Conservation (phyloP, 2,329 filamentous ascomycete genomes). For the Colletotrichum viniferum region DNA sequence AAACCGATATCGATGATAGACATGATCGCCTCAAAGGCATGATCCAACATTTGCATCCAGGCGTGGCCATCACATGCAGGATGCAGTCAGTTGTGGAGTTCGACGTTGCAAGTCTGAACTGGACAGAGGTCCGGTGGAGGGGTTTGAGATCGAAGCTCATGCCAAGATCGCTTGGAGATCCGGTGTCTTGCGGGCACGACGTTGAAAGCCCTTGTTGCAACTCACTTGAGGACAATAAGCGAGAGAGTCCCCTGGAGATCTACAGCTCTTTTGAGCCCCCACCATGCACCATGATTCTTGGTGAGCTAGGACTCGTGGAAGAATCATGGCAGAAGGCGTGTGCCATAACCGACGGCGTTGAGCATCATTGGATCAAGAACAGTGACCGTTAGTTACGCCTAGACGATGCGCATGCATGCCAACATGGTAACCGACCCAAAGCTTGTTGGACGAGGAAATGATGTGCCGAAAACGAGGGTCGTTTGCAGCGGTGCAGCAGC, state of each 20-base stretch:
- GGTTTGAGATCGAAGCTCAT: background rate
- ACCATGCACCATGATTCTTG: background rate
- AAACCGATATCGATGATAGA: background rate
- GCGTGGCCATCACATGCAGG: background rate
- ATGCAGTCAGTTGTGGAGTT: background rate
- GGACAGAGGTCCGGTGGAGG: background rate
- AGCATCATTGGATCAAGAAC: background rate
- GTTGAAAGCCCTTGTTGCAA: background rate
- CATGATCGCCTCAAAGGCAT: background rate
- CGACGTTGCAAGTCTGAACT: background rate
- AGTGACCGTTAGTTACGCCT: background rate
- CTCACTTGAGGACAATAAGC: background rate
- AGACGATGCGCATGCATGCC: background rate
- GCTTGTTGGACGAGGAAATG: background rate
- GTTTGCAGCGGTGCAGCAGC: background rate
- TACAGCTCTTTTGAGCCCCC: background rate
- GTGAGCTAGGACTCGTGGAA: background rate
- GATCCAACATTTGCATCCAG: background rate
- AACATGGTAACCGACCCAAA: background rate
- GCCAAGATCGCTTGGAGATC: background rate
- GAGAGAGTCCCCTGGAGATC: conserved; percentile 6
- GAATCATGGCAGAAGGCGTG: background rate
- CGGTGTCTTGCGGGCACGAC: background rate
- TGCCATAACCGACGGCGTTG: background rate
- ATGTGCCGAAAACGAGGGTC: background rate